Percentiles rank a stretch among this genome's conserved stretches.
Evolutionary conservation across 139 green algal species (phyloP).

Genomic region (Microglena sp.): DNA sequence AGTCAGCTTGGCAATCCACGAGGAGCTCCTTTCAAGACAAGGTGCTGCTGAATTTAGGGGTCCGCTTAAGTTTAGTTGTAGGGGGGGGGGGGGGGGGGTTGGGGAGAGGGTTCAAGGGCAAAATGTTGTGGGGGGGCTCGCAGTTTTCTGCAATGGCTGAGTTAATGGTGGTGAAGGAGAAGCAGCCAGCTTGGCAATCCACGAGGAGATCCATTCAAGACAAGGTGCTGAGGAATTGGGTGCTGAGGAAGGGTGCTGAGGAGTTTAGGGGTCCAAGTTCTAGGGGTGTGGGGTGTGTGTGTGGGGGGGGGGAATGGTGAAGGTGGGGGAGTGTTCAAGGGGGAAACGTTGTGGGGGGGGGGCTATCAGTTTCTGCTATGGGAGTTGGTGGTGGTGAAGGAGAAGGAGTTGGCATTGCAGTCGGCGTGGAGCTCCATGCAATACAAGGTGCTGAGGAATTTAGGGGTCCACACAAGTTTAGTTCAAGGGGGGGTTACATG

Average conservation of each 20-base stretch:
- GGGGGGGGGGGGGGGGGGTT: neutral
- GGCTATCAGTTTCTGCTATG: neutral
- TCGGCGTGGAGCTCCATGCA: slow-evolving; percentile 21
- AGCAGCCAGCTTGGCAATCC: no score
- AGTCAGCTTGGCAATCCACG: slow-evolving; percentile 23
- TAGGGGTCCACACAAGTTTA: neutral
- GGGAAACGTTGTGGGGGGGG: slow-evolving; percentile 2
- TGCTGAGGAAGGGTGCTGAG: no score
- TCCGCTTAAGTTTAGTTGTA: neutral
- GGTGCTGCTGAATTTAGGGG: slow-evolving; percentile 11
- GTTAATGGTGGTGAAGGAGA: no score
- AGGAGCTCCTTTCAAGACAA: slow-evolving; percentile 25
- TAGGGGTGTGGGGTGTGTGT: no score
- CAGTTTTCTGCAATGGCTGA: no score
- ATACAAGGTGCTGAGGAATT: slow-evolving; percentile 22
- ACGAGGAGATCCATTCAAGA: no score
- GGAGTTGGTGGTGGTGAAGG: slow-evolving; percentile 28
- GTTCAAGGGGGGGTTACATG: no score
- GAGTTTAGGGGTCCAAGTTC: no score
- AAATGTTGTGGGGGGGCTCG: no score
- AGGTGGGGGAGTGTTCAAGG: no score
- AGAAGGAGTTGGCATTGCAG: slow-evolving; percentile 23
- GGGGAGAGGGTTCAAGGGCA: neutral
- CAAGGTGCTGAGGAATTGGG: no score
- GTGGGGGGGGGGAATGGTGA: no score